Evolutionary conservation across 2,329 filamentous ascomycete genomes (phyloP).

Genomic region (Colletotrichum sansevieriae): DNA sequence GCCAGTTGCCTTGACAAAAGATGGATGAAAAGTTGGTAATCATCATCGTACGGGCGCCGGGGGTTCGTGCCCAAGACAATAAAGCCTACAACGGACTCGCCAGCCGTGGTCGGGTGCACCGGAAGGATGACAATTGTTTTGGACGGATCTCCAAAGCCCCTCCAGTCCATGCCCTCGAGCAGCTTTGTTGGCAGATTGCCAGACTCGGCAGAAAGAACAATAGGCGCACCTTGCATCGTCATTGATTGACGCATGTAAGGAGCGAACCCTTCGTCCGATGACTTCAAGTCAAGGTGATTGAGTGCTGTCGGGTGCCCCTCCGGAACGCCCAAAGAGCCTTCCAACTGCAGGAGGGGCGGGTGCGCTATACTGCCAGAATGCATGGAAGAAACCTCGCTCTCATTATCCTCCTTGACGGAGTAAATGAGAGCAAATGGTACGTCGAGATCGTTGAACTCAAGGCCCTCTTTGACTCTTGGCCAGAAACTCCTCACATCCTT

Average conservation of each 20-base stretch:
- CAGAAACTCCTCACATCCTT: constrained; percentile 81
- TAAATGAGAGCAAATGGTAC: constrained; percentile 84
- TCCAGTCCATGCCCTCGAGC: constrained; percentile 75
- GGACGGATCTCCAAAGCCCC: constrained; percentile 79
- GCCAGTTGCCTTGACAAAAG: constrained; percentile 81
- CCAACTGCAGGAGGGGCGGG: constrained; percentile 75
- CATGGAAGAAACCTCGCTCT: constrained; percentile 79
- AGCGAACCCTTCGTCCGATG: constrained; percentile 79
- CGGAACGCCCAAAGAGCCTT: constrained; percentile 79
- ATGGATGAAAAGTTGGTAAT: constrained; percentile 83
- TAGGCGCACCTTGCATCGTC: constrained; percentile 71
- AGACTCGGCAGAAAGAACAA: constrained; percentile 76
- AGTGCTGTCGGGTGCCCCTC: constrained; percentile 72
- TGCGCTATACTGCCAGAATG: constrained; percentile 75
- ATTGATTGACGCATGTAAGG: constrained; percentile 83
- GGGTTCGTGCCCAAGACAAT: constrained; percentile 85
- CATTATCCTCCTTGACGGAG: constrained; percentile 77
- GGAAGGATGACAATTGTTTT: constrained; percentile 81
- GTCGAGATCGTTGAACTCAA: constrained; percentile 81
- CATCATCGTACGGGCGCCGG: constrained; percentile 81
- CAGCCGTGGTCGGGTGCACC: constrained; percentile 79
- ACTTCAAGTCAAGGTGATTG: constrained; percentile 74
- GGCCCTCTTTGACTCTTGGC: constrained; percentile 75
- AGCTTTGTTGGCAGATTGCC: constrained; percentile 75
- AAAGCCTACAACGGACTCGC: constrained; percentile 81